Percentiles rank a stretch among this genome's conserved stretches.
phyloP scores from a whole-genome alignment of 2,329 filamentous ascomycete genomes.

The Fusarium pseudocircinatum region DNA sequence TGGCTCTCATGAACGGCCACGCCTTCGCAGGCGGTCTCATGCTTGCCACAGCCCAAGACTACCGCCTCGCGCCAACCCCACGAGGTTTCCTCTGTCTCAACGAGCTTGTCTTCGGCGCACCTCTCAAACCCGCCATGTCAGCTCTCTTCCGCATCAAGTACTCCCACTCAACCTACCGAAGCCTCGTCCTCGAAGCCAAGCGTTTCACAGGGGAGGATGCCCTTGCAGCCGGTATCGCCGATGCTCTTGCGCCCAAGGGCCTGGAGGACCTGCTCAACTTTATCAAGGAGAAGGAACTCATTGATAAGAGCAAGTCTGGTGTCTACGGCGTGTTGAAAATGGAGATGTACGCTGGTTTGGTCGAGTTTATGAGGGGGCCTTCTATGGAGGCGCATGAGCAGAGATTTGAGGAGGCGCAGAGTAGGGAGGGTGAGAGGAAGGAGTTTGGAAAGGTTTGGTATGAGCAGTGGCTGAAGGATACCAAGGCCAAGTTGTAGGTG shows the following conservation, averaged over 20 bases:
- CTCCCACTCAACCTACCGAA: slow-evolving; percentile 64
- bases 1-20: slow-evolving; percentile 83
- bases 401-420: slow-evolving; percentile 54
- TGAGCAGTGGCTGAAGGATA: slow-evolving; percentile 58
- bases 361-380: slow-evolving; percentile 66
- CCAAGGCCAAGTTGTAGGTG: slow-evolving; percentile 51
- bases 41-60: slow-evolving; percentile 84
- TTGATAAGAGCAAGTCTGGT: slow-evolving; percentile 69
- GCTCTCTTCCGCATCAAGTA: slow-evolving; percentile 79
- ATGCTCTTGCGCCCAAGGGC: slow-evolving; percentile 68
- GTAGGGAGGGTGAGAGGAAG: slow-evolving; percentile 53
- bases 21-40: slow-evolving; percentile 85
- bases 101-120: slow-evolving; percentile 81
- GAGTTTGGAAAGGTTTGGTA: slow-evolving; percentile 59
- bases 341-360: slow-evolving; percentile 77
- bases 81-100: slow-evolving; percentile 83
- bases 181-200: slow-evolving; percentile 77
- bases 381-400: slow-evolving; percentile 60
- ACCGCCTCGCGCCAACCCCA: slow-evolving; percentile 77
- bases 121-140: slow-evolving; percentile 79
- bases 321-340: slow-evolving; percentile 77
- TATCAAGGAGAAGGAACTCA: slow-evolving; percentile 66
- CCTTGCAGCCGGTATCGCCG: slow-evolving; percentile 73
- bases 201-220: slow-evolving; percentile 73
- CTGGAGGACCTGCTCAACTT: slow-evolving; percentile 70